Evolutionary conservation across 108 stramenopile species (phyloP), one percentile per base, ranked within the genome.

Genomic region (Parietichytrium sp.): DNA sequence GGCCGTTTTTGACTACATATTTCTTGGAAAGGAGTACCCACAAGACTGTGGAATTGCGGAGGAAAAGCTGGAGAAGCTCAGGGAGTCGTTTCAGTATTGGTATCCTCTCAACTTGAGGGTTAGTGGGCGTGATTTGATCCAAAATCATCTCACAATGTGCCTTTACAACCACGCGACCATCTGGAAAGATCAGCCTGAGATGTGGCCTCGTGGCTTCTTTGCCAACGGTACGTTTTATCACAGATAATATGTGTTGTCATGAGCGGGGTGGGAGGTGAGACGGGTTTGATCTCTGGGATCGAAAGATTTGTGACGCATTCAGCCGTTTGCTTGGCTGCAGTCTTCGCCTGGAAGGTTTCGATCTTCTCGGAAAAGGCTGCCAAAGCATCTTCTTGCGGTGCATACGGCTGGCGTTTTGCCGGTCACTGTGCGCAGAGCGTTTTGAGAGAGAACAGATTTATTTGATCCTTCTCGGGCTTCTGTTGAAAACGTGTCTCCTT

Each of bases 91-190:
- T 81, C 84, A 92, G 50, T 96, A 94, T 82, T 97, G 95, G 95
- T 98, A 98, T 83, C 98, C 98, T 27, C 96, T 98, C 94, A 93
- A 95, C 83, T 90, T 98, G 54, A 92, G 98, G 26, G 95, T 97
- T 30, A 93, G 93, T 55, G 98, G 94, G 3, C 97, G 97, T 83
- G 98, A 98, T 85, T 89, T 98, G 51, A 96, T 98, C 79, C 94
- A 93, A 16, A 98, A 98, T 84, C 98, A 98, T 83, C 91, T 98
- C 81, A 98, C 98, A 30, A 96, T 97, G 96, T 95, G 94, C 3
- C 85, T 98, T 36, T 98, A 95, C 91, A 98, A 97, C 85, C 98
- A 98, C 83, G 95, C 95, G 53, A 95, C 94, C 27, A 91, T 98
- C 77, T 98, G 95, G 96, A 80, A 87, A 52, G 86, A 84, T 79